Conservation (phyloP, 176 grass and related monocot genomes). For the Oryza coarctata region DNA sequence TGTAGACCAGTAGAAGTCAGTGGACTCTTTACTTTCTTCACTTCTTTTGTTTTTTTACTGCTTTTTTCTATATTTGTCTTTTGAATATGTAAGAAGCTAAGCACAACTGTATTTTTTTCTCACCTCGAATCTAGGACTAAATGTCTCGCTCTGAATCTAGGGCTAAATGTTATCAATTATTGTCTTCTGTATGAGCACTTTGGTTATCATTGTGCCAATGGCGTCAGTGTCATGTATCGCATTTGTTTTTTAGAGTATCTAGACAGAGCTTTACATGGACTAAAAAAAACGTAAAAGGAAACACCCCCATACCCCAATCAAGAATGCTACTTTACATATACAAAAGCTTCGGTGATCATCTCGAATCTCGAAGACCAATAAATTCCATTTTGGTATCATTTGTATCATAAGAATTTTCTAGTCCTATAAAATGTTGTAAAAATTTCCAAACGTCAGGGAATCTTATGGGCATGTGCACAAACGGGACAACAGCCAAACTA, state of each 20-base stretch:
- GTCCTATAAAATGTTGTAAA: not conserved
- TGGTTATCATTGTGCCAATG: too few relatives aligned
- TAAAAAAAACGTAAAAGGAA: too few relatives aligned
- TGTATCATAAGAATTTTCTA: not conserved
- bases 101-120: not conserved
- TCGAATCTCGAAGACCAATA: not conserved
- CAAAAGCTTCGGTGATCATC: not conserved
- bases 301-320: not conserved
- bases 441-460: not conserved
- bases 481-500: too few relatives aligned
- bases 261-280: too few relatives aligned
- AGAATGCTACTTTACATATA: not conserved
- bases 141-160: not conserved
- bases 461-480: not conserved
- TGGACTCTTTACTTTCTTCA: not conserved
- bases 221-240: too few relatives aligned
- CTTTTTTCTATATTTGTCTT: not conserved
- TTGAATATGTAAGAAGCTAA: conserved; percentile 5
- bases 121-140: not conserved
- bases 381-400: too few relatives aligned
- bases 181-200: not conserved
- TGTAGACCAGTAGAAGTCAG: not conserved
- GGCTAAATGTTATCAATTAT: not conserved
- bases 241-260: too few relatives aligned
- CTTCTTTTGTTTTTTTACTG: not conserved